A percentile compares a stretch with the other conserved stretches of the same genome.
Conservation (phyloP, 768 basidiomycete genomes). For the Boletus subcaerulescens region DNA sequence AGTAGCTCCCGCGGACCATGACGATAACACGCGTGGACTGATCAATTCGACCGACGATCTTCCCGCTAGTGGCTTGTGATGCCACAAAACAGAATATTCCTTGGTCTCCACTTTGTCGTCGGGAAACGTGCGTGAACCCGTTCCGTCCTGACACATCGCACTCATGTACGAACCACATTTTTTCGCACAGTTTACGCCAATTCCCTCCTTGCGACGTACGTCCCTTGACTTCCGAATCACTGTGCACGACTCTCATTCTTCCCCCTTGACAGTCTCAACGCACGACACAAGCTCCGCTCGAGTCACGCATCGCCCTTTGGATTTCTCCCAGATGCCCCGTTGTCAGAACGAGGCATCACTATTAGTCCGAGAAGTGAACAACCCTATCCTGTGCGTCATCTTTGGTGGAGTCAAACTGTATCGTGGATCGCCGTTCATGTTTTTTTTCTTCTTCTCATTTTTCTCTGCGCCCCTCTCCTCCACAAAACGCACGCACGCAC, state of each 20-base stretch:
- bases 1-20: not conserved
- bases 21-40: not conserved
- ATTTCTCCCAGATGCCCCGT: not conserved
- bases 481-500: not conserved
- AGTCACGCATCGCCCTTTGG: conserved; percentile 4
- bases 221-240: not conserved
- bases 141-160: not conserved
- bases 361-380: not conserved
- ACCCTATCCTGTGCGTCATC: conserved; percentile 1
- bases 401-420: too few relatives aligned
- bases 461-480: not conserved
- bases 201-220: conserved; percentile 26
- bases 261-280: conserved; percentile 17
- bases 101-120: conserved; percentile 24
- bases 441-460: too few relatives aligned
- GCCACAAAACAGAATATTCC: conserved; percentile 24
- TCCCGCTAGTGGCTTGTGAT: conserved; percentile 16
- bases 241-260: not conserved
- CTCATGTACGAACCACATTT: not conserved
- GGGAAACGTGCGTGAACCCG: conserved; percentile 16
- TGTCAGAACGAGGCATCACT: not conserved
- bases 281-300: conserved; percentile 12
- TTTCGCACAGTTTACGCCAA: conserved; percentile 22
- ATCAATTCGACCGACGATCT: not conserved
- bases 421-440: not conserved